phyloP scores from a whole-genome alignment of 2,329 filamentous ascomycete genomes.

The Calycina herbarum region DNA sequence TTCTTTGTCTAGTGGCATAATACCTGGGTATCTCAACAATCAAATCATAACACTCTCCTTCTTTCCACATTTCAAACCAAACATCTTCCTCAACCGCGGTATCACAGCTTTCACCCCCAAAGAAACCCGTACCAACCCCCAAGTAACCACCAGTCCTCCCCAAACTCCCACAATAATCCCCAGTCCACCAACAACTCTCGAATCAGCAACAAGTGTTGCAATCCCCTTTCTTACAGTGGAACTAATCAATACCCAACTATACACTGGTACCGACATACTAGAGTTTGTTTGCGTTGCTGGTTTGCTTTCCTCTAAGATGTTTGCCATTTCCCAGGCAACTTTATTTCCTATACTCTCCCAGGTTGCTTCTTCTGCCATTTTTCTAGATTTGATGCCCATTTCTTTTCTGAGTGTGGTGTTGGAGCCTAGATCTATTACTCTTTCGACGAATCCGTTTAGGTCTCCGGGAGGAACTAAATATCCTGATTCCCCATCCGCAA shows the following conservation, averaged over 20 bases:
- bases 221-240: conserved; percentile 24
- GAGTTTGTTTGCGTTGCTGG: conserved; percentile 9
- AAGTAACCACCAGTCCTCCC: conserved; percentile 33
- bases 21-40: not conserved
- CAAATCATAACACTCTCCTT: not conserved
- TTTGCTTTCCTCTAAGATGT: conserved; percentile 31
- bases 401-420: conserved; percentile 45
- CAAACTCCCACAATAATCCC: conserved; percentile 34
- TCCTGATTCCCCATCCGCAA: conserved; percentile 59
- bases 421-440: conserved; percentile 50
- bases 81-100: conserved; percentile 15
- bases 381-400: conserved; percentile 51
- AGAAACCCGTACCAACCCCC: conserved; percentile 28
- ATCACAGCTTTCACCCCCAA: conserved; percentile 19
- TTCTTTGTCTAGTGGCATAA: not conserved
- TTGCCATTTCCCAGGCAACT: conserved; percentile 63
- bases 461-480: conserved; percentile 62
- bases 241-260: conserved; percentile 30
- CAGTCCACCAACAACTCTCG: conserved; percentile 26
- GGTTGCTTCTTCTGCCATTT: conserved; percentile 61
- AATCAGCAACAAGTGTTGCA: conserved; percentile 24
- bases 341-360: conserved; percentile 73
- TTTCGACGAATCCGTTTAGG: conserved; percentile 56
- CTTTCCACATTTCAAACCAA: not conserved
- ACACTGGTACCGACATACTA: conserved; percentile 22